Percentiles rank a stretch among this genome's conserved stretches.
These are phyloP conservation scores for Cyanodermella asteris DNA, from an alignment of 2,329 filamentous ascomycete species.

Conservation along the genomic window DNA sequence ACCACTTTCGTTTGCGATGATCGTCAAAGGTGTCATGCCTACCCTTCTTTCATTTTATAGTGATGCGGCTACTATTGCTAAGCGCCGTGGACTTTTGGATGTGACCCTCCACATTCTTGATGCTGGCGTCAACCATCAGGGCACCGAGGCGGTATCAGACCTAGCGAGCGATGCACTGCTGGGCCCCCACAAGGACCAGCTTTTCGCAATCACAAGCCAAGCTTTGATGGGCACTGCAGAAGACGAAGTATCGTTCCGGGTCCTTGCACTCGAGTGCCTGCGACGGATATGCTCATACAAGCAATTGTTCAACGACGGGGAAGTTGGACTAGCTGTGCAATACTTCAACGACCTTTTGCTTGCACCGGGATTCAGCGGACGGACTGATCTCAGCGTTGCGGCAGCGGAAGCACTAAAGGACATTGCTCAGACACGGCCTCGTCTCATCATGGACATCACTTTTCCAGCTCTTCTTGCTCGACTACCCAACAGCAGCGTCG, in stretches of 20 bases:
- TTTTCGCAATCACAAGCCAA: conserved; percentile 32
- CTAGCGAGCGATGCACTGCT: conserved; percentile 31
- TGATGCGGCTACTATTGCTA: conserved; percentile 37
- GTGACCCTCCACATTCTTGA: conserved; percentile 35
- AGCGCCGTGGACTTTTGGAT: conserved; percentile 39
- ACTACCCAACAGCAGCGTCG: conserved; percentile 34
- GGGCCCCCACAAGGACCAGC: conserved; percentile 25
- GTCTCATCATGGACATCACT: conserved; percentile 39
- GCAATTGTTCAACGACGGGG: conserved; percentile 27
- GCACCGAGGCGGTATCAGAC: too few relatives aligned
- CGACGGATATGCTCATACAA: conserved; percentile 23
- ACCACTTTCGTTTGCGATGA: conserved; percentile 28
- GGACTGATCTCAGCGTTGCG: conserved; percentile 34
- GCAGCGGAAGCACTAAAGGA: conserved; percentile 37
- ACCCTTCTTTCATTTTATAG: conserved; percentile 38
- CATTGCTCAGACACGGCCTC: conserved; percentile 39
- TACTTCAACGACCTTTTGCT: conserved; percentile 39
- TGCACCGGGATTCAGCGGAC: conserved; percentile 32
- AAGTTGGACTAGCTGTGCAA: conserved; percentile 30
- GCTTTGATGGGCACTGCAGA: conserved; percentile 29
- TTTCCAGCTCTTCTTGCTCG: conserved; percentile 45
- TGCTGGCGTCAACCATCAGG: conserved; percentile 34
- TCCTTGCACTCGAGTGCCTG: conserved; percentile 25
- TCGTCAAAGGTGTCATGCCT: conserved; percentile 34
- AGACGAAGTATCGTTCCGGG: conserved; percentile 28